Percentiles rank a stretch among this genome's conserved stretches.
phyloP scores from a whole-genome alignment of 495 filamentous ascomycete species.

The Cenococcum geophilum region DNA sequence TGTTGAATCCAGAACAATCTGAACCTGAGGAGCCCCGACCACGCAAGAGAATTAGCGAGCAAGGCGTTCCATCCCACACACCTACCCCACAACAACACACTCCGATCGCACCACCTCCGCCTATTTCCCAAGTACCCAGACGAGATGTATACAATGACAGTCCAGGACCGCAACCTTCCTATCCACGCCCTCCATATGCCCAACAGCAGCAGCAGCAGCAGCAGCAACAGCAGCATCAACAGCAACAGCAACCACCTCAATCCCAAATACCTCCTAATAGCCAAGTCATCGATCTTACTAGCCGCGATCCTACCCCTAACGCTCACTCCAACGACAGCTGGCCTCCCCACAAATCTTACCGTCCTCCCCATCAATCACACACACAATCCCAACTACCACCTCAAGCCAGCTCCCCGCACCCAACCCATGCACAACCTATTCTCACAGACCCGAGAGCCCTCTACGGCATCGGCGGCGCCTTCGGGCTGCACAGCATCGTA shows the following conservation, averaged over 20 bases:
- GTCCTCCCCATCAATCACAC: neutral
- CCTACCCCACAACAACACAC: constrained; percentile 27
- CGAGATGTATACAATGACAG: constrained; percentile 20
- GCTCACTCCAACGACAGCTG: neutral
- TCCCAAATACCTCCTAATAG: constrained; percentile 10
- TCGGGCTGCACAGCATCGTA: neutral
- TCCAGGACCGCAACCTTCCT: constrained; percentile 9
- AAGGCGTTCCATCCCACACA: constrained; percentile 22
- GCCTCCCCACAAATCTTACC: neutral
- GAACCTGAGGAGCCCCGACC: constrained; percentile 27
- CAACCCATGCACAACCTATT: constrained; percentile 1
- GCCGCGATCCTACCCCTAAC: constrained; percentile 1
- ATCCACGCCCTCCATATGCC: constrained; percentile 9
- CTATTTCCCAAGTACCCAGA: constrained; percentile 8
- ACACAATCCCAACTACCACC: neutral
- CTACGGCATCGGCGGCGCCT: neutral
- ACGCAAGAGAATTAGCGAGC: constrained; percentile 26
- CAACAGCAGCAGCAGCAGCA: constrained; percentile 8
- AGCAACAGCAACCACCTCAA: constrained; percentile 21
- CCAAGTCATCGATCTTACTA: constrained; percentile 6
- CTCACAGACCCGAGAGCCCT: neutral
- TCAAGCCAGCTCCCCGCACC: constrained; percentile 8
- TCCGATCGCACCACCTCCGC: constrained; percentile 23
- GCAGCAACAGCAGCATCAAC: constrained; percentile 12
- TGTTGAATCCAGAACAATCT: constrained; percentile 23